These are phyloP conservation scores for Termitomyces sp. DNA, from an alignment of 768 basidiomycete species.

Conservation along the genomic window DNA sequence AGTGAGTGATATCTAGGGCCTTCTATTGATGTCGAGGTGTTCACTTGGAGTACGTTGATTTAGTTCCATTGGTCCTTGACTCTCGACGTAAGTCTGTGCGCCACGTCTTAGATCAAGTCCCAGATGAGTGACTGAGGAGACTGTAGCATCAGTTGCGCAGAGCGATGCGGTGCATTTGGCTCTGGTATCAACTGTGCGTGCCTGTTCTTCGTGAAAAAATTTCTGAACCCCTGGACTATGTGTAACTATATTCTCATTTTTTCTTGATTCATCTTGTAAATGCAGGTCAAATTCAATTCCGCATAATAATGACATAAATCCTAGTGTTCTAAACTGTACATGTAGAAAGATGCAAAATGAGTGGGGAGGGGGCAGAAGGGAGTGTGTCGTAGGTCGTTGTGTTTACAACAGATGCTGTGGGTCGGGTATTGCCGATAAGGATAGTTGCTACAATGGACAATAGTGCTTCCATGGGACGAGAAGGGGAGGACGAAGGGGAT, in stretches of 20 bases:
- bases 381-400: not conserved
- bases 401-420: not conserved
- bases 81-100: not conserved
- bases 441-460: slow-evolving; percentile 16
- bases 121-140: too few relatives aligned
- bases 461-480: slow-evolving; percentile 7
- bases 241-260: not conserved
- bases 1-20: too few relatives aligned
- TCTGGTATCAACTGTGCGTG: too few relatives aligned
- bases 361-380: not conserved
- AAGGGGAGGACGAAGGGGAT: not conserved
- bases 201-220: too few relatives aligned
- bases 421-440: slow-evolving; percentile 11
- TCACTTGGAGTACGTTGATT: not conserved
- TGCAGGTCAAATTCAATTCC: not conserved
- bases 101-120: too few relatives aligned
- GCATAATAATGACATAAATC: not conserved
- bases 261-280: not conserved
- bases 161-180: too few relatives aligned
- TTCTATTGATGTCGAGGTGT: too few relatives aligned
- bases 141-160: too few relatives aligned
- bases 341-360: not conserved
- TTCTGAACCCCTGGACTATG: too few relatives aligned
- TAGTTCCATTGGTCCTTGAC: too few relatives aligned
- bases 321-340: not conserved